Evolutionary conservation across 371 early-diverging fungal genomes (phyloP).

Genomic region (Mucor sp.): DNA sequence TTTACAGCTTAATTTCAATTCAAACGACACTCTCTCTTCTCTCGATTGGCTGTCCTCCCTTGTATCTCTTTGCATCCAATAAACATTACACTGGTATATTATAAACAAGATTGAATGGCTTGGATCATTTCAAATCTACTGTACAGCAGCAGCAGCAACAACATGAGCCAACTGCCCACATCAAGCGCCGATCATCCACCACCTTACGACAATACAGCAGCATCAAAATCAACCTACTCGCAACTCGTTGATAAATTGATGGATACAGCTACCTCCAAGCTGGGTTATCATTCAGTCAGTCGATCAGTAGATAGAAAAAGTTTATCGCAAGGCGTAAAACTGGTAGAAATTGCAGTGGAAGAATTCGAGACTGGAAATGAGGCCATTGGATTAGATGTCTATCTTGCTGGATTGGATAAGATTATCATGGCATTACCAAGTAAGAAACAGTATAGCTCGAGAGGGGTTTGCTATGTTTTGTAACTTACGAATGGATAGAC

Average conservation of each 20-base stretch:
- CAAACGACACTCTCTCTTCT: background rate
- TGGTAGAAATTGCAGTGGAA: constrained; percentile 55
- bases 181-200: background rate
- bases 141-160: background rate
- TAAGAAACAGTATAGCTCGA: constrained; percentile 21
- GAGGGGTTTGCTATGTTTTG: background rate
- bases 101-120: background rate
- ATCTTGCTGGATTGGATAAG: constrained; percentile 54
- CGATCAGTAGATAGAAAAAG: constrained; percentile 33
- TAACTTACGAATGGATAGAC: constrained; percentile 12
- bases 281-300: background rate
- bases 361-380: constrained; percentile 58
- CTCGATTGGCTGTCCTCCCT: too few species aligned
- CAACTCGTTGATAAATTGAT: background rate
- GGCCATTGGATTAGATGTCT: constrained; percentile 50
- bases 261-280: background rate
- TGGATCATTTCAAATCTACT: background rate
- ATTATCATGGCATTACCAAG: constrained; percentile 59
- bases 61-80: too few species aligned
- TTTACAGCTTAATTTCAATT: background rate
- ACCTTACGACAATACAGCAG: background rate
- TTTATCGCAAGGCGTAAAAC: constrained; percentile 54
- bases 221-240: background rate
- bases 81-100: too few species aligned
- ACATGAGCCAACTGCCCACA: background rate